A percentile compares a stretch with the other conserved stretches of the same genome.
Conservation (phyloP, 306 rosid genomes). For the Biancaea sappan region DNA sequence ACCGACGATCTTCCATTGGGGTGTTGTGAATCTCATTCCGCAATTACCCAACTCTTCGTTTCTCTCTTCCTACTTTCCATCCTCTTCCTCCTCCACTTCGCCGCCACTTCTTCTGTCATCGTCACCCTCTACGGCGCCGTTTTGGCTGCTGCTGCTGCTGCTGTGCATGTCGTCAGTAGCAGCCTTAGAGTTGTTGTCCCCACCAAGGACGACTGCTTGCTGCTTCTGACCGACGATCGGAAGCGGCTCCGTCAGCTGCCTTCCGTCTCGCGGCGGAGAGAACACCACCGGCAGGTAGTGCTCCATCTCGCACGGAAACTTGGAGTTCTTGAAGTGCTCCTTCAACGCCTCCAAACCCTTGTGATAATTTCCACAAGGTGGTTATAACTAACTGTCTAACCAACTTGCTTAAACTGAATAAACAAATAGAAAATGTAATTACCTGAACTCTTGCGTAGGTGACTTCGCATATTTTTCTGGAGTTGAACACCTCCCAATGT, state of each 20-base stretch:
- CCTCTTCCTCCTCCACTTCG: background rate
- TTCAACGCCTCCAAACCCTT: slow-evolving; percentile 92
- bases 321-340: slow-evolving; percentile 95
- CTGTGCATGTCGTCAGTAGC: slow-evolving; percentile 23
- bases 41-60: background rate
- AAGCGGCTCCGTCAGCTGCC: slow-evolving; percentile 66
- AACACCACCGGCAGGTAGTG: slow-evolving; percentile 81
- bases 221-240: slow-evolving; percentile 58
- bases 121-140: slow-evolving; percentile 41
- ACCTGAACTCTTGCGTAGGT: slow-evolving; percentile 96
- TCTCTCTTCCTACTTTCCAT: background rate
- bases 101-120: slow-evolving; percentile 25
- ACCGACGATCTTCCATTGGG: slow-evolving; percentile 20
- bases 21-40: background rate
- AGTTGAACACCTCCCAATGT: slow-evolving; percentile 94
- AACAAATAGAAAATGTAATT: no score
- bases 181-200: background rate
- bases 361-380: background rate
- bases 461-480: slow-evolving; percentile 87
- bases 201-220: slow-evolving; percentile 8
- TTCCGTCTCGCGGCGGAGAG: slow-evolving; percentile 85
- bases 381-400: no score
- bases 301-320: slow-evolving; percentile 90
- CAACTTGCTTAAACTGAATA: no score
- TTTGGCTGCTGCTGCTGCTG: slow-evolving; percentile 33